Conservation (phyloP, 1,284 basidiomycete species). For the Hypsizygus ulmarius region DNA sequence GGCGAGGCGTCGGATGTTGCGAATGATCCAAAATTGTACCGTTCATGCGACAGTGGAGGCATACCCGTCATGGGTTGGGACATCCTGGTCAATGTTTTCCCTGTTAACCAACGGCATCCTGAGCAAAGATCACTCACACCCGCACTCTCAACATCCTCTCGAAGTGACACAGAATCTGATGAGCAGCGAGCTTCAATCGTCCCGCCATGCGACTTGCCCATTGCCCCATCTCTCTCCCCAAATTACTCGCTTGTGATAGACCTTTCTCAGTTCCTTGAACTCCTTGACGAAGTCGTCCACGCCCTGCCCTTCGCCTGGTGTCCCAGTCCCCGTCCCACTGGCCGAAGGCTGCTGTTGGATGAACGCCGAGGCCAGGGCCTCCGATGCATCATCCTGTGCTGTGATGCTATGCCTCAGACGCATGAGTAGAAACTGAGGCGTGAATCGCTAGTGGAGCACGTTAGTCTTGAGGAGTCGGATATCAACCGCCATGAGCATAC, state of each 20-base stretch:
- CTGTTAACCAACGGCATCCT: not conserved
- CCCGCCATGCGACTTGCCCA: slow-evolving; percentile 79
- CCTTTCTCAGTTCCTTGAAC: slow-evolving; percentile 82
- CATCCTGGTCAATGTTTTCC: too few species aligned
- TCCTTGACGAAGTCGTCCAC: slow-evolving; percentile 86
- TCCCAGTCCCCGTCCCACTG: slow-evolving; percentile 30
- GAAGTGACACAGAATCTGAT: not conserved
- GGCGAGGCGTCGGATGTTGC: too few species aligned
- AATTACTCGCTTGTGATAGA: slow-evolving; percentile 86
- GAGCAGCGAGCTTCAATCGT: slow-evolving; percentile 25
- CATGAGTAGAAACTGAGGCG: slow-evolving; percentile 82
- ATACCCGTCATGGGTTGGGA: too few species aligned
- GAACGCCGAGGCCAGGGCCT: slow-evolving; percentile 77
- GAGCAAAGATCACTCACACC: not conserved
- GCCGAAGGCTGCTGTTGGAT: slow-evolving; percentile 48
- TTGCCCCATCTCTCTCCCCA: slow-evolving; percentile 85
- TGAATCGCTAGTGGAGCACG: slow-evolving; percentile 59
- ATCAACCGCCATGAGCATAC: slow-evolving; percentile 40
- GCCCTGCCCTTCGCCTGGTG: slow-evolving; percentile 48
- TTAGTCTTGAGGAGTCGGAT: slow-evolving; percentile 4
- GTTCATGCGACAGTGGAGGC: too few species aligned
- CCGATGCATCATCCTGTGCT: slow-evolving; percentile 85
- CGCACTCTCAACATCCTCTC: not conserved
- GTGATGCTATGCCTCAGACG: slow-evolving; percentile 83
- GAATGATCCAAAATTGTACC: too few species aligned